A percentile compares a stretch with the other conserved stretches of the same genome.
phyloP scores from a whole-genome alignment of 2,329 filamentous ascomycete species.

The Cladosporium sp. region DNA sequence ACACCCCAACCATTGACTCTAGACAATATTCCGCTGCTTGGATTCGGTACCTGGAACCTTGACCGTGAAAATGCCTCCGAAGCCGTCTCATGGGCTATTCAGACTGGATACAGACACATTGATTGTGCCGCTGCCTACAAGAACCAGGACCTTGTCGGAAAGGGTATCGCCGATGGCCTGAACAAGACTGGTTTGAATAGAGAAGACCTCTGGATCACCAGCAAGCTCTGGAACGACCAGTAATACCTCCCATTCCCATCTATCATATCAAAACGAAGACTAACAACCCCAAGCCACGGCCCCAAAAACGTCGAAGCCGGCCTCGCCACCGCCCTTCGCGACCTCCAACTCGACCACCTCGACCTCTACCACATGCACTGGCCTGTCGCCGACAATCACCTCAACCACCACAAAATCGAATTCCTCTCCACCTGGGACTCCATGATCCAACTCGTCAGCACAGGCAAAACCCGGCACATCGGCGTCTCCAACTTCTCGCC shows the following conservation, averaged over 20 bases:
- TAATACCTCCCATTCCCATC: slow-evolving; percentile 14
- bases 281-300: slow-evolving; percentile 30
- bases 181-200: slow-evolving; percentile 34
- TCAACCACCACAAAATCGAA: slow-evolving; percentile 25
- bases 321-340: slow-evolving; percentile 41
- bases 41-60: slow-evolving; percentile 44
- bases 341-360: slow-evolving; percentile 43
- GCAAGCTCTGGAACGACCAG: slow-evolving; percentile 43
- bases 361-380: slow-evolving; percentile 51
- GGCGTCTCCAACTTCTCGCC: slow-evolving; percentile 75
- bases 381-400: slow-evolving; percentile 33
- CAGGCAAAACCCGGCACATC: slow-evolving; percentile 67
- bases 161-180: slow-evolving; percentile 42
- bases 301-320: slow-evolving; percentile 31
- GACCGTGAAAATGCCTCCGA: slow-evolving; percentile 37
- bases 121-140: slow-evolving; percentile 49
- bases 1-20: slow-evolving; percentile 27
- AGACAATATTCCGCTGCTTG: slow-evolving; percentile 36
- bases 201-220: slow-evolving; percentile 42
- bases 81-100: slow-evolving; percentile 42
- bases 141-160: slow-evolving; percentile 48
- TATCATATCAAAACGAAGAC: background rate
- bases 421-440: slow-evolving; percentile 61
- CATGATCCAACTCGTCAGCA: slow-evolving; percentile 60
- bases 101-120: slow-evolving; percentile 56